Percentiles rank a stretch among this genome's conserved stretches.
Evolutionary conservation across 352 stramenopile genomes (phyloP).

Genomic region (Globisporangium ultimum): DNA sequence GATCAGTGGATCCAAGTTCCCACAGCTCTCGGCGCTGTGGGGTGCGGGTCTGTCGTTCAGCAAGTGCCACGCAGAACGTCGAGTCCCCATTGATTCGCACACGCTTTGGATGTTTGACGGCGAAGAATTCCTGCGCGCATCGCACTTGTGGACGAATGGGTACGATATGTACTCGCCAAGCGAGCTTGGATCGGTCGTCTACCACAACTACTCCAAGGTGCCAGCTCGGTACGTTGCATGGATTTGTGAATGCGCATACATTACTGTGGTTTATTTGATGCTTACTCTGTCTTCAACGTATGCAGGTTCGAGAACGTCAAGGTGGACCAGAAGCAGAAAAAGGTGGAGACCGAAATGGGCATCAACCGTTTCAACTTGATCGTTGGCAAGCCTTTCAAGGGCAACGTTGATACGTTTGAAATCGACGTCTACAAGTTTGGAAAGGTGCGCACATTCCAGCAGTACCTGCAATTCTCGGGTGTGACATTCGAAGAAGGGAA

Average conservation of each 20-base stretch:
- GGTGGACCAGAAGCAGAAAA: conserved; percentile 38
- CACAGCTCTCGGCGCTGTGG: conserved; percentile 72
- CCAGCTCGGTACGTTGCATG: conserved; percentile 29
- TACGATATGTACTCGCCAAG: conserved; percentile 76
- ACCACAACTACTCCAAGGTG: conserved; percentile 77
- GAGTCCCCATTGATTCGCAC: conserved; percentile 71
- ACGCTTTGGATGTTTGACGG: conserved; percentile 80
- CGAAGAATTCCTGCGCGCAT: conserved; percentile 64
- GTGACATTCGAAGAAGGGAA: conserved; percentile 43
- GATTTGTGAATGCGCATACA: background rate
- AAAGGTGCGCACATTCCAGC: conserved; percentile 44
- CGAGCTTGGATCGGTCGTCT: conserved; percentile 52
- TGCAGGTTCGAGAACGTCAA: conserved; percentile 48
- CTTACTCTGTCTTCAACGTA: background rate
- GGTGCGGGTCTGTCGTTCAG: conserved; percentile 77
- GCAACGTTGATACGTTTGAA: conserved; percentile 53
- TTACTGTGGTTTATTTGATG: background rate
- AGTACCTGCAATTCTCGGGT: conserved; percentile 59
- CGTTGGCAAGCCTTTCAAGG: conserved; percentile 55
- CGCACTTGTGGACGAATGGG: conserved; percentile 57
- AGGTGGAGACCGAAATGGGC: conserved; percentile 47
- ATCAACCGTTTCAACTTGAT: conserved; percentile 57
- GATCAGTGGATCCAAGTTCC: conserved; percentile 70
- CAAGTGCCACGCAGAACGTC: conserved; percentile 81
- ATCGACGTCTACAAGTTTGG: conserved; percentile 61